phyloP scores from a whole-genome alignment of 352 stramenopile genomes.

The Pythium apleroticum region DNA sequence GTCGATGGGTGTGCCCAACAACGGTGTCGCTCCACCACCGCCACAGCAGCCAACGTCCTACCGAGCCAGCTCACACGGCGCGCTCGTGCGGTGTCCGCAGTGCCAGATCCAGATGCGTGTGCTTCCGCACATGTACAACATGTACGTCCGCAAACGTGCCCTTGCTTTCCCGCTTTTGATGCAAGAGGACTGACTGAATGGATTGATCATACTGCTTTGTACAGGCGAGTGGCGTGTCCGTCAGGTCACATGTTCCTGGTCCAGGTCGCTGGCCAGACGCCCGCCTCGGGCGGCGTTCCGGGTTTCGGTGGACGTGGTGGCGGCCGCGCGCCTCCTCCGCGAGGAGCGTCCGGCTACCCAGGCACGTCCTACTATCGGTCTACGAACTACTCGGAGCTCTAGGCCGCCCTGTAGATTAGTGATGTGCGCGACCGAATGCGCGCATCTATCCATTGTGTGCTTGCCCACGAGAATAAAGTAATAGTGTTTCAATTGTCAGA shows the following conservation, averaged over 20 bases:
- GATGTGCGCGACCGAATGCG: not conserved
- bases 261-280: conserved; percentile 54
- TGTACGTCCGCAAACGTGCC: conserved; percentile 50
- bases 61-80: conserved; percentile 76
- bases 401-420: not conserved
- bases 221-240: conserved; percentile 76
- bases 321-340: conserved; percentile 1
- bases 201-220: not conserved
- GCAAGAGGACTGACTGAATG: not conserved
- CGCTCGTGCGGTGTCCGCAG: conserved; percentile 79
- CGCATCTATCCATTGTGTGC: not conserved
- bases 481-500: not conserved
- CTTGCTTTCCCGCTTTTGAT: not conserved
- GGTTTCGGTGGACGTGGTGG: conserved; percentile 12
- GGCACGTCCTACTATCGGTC: conserved; percentile 17
- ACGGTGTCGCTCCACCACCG: conserved; percentile 9
- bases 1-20: not conserved
- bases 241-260: conserved; percentile 87
- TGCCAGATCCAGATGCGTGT: conserved; percentile 89
- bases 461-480: not conserved
- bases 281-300: not conserved
- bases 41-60: conserved; percentile 65
- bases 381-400: conserved; percentile 20
- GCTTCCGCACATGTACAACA: conserved; percentile 89
- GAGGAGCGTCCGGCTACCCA: conserved; percentile 13